Evolutionary conservation across 768 basidiomycete genomes (phyloP), one percentile per base, ranked within the genome.

Genomic region (Hypholoma sublateritium): DNA sequence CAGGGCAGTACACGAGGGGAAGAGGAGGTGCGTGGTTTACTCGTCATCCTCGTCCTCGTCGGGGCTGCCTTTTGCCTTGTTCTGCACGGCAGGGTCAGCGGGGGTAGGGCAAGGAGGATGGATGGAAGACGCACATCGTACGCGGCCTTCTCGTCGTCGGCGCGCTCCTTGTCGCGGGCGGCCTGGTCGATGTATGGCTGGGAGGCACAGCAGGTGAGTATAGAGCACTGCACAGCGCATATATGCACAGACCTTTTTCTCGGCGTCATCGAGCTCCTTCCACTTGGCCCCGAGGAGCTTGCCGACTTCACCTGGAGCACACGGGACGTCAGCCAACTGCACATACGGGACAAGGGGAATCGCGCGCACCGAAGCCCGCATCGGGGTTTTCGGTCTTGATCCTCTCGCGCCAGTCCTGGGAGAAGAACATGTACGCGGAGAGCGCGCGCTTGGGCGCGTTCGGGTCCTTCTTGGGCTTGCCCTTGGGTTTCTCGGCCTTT

Each of bases 381-480:
- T 95, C 93, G 48, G 95, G 95, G 77, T 98, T 96, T 77, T 97
- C 94, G 56, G 84, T 69, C 86, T 95, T 96, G 82, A 98, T 91
- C 70, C 90, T 85, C 75, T 95, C 91, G 69, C 95, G 84, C 91
- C 93, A 90, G 73, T 94, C 95, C 72, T 95, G 91, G 65, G 86
- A 88, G 82, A 98, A 98, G 89, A 95, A 95, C 96, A 98, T 97
- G 79, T 97, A 98, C 39, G 96, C 94, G 28, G 95, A 97, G 45
- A 97, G 81, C 0, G 93, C 90, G 53, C 95, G 86, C 78, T 98
- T 97, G 59, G 93, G 94, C 44, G 88, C 85, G 72, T 89, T 89
- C 59, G 83, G 84, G 71, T 93, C 87, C 75, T 92, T 93, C 76
- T 89, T 85, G 58, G 73, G 71, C 69, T 85, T 86, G 62, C 80